Conservation (phyloP, 768 basidiomycete species). For the Termitomyces sp. region DNA sequence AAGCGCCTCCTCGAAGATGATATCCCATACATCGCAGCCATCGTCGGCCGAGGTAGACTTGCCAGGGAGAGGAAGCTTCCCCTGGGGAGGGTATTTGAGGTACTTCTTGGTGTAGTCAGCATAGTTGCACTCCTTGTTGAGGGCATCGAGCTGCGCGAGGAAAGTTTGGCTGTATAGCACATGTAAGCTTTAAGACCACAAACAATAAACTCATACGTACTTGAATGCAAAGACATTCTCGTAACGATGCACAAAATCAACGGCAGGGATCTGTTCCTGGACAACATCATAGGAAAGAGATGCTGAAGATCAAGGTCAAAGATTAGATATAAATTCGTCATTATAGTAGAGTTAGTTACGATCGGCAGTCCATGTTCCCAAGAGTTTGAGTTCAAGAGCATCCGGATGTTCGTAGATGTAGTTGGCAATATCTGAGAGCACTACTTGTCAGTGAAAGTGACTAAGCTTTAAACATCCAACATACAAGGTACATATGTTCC, state of each 20-base stretch:
- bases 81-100: not conserved
- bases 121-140: not conserved
- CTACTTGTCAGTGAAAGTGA: not conserved
- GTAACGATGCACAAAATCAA: not conserved
- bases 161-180: not conserved
- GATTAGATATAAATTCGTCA: too few relatives aligned
- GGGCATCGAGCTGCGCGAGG: not conserved
- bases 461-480: not conserved
- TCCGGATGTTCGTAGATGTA: not conserved
- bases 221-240: constrained; percentile 3
- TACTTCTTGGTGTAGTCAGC: not conserved
- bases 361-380: constrained; percentile 1
- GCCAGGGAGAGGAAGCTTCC: constrained; percentile 1
- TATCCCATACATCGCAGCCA: not conserved
- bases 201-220: not conserved
- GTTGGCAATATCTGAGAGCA: not conserved
- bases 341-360: not conserved
- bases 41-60: not conserved
- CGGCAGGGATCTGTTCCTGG: not conserved
- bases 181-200: not conserved
- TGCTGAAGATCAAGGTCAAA: not conserved
- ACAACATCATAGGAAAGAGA: not conserved
- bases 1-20: not conserved
- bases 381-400: not conserved
- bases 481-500: constrained; percentile 3